phyloP scores from a whole-genome alignment of 805 yeast species.

The Suhomyces vadensis region DNA sequence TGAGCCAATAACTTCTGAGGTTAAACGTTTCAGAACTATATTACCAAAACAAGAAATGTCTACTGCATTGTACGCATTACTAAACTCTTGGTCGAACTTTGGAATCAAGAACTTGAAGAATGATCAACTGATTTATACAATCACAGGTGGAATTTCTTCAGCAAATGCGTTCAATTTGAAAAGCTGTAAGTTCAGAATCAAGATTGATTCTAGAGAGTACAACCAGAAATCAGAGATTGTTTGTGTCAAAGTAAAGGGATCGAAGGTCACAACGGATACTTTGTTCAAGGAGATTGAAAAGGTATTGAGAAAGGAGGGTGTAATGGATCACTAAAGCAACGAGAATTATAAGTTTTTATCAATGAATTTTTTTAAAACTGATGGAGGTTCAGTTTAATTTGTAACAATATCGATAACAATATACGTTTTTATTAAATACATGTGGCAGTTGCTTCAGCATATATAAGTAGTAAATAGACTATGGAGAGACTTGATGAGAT shows the following conservation, averaged over 20 bases:
- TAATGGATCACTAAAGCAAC: constrained; percentile 34
- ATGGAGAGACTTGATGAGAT: no score
- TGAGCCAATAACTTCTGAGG: constrained; percentile 25
- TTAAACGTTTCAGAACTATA: constrained; percentile 38
- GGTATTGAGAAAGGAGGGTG: constrained; percentile 65
- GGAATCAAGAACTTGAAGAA: constrained; percentile 60
- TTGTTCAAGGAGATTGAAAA: constrained; percentile 63
- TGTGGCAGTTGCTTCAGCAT: no score
- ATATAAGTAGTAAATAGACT: no score
- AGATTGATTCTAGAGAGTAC: constrained; percentile 42
- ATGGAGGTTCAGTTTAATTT: no score
- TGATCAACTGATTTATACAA: constrained; percentile 41
- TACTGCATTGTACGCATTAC: constrained; percentile 61
- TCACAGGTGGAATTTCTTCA: constrained; percentile 64
- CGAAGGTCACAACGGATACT: constrained; percentile 59
- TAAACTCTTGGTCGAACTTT: constrained; percentile 68
- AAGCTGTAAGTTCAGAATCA: constrained; percentile 63
- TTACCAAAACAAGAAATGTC: constrained; percentile 57
- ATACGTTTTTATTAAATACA: no score
- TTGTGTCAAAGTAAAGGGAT: constrained; percentile 66
- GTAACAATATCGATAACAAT: no score
- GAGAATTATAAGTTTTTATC: no score
- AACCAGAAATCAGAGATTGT: constrained; percentile 53
- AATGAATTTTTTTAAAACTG: no score
- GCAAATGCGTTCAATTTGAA: constrained; percentile 62